Conservation (phyloP, 495 filamentous ascomycete species). For the Recurvomyces mirabilis region DNA sequence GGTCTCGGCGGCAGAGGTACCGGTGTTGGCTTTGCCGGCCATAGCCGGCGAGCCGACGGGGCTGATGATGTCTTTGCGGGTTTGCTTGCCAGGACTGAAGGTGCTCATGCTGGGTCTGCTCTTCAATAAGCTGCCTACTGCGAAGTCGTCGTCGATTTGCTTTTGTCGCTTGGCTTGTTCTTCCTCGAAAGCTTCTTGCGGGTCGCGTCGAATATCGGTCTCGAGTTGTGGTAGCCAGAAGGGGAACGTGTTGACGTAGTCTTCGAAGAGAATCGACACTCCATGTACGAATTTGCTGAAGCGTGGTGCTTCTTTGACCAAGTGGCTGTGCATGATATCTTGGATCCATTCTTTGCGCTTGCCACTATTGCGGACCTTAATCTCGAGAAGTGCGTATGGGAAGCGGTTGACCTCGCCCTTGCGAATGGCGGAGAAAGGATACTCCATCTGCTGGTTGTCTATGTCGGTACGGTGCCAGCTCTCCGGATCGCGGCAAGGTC, state of each 20-base stretch:
- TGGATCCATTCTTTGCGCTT: constrained; percentile 65
- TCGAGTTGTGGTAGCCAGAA: constrained; percentile 91
- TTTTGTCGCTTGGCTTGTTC: constrained; percentile 73
- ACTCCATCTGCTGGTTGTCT: constrained; percentile 69
- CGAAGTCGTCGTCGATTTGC: constrained; percentile 73
- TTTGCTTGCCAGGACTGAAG: background rate
- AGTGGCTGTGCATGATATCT: constrained; percentile 82
- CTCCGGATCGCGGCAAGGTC: constrained; percentile 76
- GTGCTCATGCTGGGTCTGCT: constrained; percentile 26
- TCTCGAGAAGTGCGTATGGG: constrained; percentile 82
- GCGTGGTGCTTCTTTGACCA: constrained; percentile 75
- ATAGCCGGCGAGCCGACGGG: constrained; percentile 25
- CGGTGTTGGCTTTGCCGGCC: background rate
- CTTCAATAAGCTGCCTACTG: constrained; percentile 71
- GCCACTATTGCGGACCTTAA: constrained; percentile 58
- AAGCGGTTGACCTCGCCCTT: constrained; percentile 89
- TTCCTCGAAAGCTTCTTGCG: constrained; percentile 78
- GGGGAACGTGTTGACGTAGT: constrained; percentile 87
- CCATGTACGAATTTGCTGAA: constrained; percentile 98
- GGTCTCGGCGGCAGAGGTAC: background rate
- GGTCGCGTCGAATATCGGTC: constrained; percentile 85
- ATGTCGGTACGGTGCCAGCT: constrained; percentile 90
- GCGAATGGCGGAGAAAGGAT: constrained; percentile 71
- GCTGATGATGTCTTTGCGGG: constrained; percentile 6
- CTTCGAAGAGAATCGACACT: constrained; percentile 81